Conservation (phyloP, 495 filamentous ascomycete genomes). For the Penicillium cosmopolitanum region DNA sequence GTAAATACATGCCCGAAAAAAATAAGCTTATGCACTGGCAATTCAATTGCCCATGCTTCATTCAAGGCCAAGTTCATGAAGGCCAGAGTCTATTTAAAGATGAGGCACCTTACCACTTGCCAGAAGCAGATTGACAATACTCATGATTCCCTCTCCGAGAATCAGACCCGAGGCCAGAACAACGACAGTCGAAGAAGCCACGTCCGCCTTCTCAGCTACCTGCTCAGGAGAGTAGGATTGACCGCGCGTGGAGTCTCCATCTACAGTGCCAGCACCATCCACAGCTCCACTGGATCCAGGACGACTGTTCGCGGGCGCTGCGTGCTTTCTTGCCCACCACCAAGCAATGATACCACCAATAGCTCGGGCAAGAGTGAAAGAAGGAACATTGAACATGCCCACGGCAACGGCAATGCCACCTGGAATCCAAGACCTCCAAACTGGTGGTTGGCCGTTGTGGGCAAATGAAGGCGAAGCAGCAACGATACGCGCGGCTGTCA, state of each 20-base stretch:
- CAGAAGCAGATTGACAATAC: constrained; percentile 86
- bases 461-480: constrained; percentile 43
- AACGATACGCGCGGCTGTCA: constrained; percentile 69
- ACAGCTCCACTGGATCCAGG: neutral
- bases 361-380: constrained; percentile 88
- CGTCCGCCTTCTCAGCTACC: constrained; percentile 42
- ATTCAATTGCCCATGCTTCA: constrained; percentile 1
- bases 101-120: constrained; percentile 81
- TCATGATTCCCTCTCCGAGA: constrained; percentile 90
- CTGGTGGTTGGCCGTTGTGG: constrained; percentile 27
- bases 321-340: constrained; percentile 58
- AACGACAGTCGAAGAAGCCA: constrained; percentile 58
- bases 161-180: constrained; percentile 79
- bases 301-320: constrained; percentile 1
- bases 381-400: constrained; percentile 97
- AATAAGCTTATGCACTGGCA: neutral
- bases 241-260: neutral
- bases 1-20: neutral
- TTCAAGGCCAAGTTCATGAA: neutral
- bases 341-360: constrained; percentile 84
- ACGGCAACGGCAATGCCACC: constrained; percentile 96
- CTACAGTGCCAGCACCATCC: neutral
- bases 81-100: constrained; percentile 43
- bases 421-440: constrained; percentile 63
- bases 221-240: constrained; percentile 24